A percentile compares a stretch with the other conserved stretches of the same genome.
Conservation (phyloP, 1,284 basidiomycete species). For the Xerocomus amazonicus region DNA sequence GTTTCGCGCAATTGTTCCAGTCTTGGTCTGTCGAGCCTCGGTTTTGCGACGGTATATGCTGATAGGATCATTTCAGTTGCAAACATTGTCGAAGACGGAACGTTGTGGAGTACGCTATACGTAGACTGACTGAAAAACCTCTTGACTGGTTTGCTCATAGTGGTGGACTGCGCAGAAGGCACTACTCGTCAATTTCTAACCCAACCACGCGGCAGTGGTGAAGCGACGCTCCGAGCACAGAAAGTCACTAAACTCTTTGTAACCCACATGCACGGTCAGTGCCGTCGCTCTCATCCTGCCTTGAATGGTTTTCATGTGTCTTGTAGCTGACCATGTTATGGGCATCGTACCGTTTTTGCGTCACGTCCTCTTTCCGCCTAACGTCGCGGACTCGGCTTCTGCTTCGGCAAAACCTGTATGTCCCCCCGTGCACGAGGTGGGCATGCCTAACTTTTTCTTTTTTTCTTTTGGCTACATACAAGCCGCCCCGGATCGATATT, state of each 20-base stretch:
- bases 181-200: conserved; percentile 65
- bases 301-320: conserved; percentile 3
- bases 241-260: conserved; percentile 76
- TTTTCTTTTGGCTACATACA: not conserved
- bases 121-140: not conserved
- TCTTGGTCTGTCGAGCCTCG: conserved; percentile 32
- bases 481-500: conserved; percentile 65
- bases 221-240: conserved; percentile 42
- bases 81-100: conserved; percentile 49
- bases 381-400: conserved; percentile 27
- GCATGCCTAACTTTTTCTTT: conserved; percentile 1
- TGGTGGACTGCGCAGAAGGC: conserved; percentile 87
- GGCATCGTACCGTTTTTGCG: conserved; percentile 75
- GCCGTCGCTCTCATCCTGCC: conserved; percentile 21
- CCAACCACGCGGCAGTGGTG: conserved; percentile 34
- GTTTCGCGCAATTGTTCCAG: conserved; percentile 69
- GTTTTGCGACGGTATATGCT: not conserved
- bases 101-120: conserved; percentile 58
- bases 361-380: conserved; percentile 52
- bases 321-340: conserved; percentile 75
- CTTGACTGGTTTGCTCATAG: conserved; percentile 37
- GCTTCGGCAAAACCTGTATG: conserved; percentile 16
- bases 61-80: conserved; percentile 36
- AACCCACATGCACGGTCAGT: conserved; percentile 80
- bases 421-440: not conserved